Base-by-base conservation (phyloP, 441 rosid species). In the Bocquillonia castaneifolia region DNA sequence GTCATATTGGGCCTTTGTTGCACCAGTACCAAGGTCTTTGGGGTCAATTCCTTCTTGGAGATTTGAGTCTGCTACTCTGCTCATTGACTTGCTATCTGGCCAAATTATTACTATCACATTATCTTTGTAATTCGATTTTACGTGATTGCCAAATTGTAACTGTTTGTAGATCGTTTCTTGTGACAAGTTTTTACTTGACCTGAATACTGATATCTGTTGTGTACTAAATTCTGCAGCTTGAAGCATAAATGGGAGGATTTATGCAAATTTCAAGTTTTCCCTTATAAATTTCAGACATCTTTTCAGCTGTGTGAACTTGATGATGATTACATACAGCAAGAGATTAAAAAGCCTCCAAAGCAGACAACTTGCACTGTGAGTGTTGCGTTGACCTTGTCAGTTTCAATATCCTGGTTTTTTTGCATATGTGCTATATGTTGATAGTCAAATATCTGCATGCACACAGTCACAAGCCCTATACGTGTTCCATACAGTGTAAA, bases 261-360 rank as follows among this genome's bases (percentile, higher is more conserved):
- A 63, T 88, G 97, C 80, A 82, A 90, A 75, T 95, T 95, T 78
- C 81, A 63, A 76, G 73, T 80, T 73, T 92, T 92, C 78, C 99
- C 98, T 52, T 66, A 78, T 83, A 92, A 91, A 81, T 85, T 82
- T 80, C 93, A 88, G 72, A 81, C 84, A 26, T 79, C 86, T 18
- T 72, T 95, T 67, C 97, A 90, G 79, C 82, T 95, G 57, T 95
- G 60, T 78, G 99, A 95, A 78, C 92, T 95, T 62, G 82, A 73
- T 64, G 99, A 94, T 79, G 95, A 92, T 59, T 92, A 88, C 85
- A 85, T 95, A 64, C 96, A 88, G 69, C 81, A 79, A 73, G 97
- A 90, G 86, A 95, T 95, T 80, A 84, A 83, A 83, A 90, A 89
- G 74, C 91, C 92, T 75, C 78, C 92, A 58, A 84, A 81, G 78